Evolutionary conservation across 1,139 yeast genomes (phyloP), one percentile per base, ranked within the genome.

Genomic region (Nakaseomyces bracarensis): DNA sequence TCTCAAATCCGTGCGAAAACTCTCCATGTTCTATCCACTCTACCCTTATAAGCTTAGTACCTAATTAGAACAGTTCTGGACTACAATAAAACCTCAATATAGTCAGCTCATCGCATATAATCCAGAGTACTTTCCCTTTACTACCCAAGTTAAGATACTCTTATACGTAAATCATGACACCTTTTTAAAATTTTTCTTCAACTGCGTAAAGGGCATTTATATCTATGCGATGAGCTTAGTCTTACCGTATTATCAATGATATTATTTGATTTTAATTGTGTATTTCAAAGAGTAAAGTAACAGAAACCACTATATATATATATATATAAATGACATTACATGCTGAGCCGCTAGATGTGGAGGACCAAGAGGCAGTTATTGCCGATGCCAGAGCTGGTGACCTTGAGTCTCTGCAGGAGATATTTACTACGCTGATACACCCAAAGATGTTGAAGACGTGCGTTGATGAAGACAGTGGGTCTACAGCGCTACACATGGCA

Each of bases 401-500:
- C 52, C 60, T 86, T 39, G 93, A 80, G 36, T 74, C 82, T 0
- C 66, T 91, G 44, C 69, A 74, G 52, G 83, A 74, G 50, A 76
- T 84, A 38, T 82, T 89, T 55, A 67, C 71, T 16, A 80, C 77
- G 49, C 69, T 81, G 39, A 74, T 76, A n/a, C 71, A 77, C 3
- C 63, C 66, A 1, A 62, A 70, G 10, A 61, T 82, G 38, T 51
- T 71, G 36, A 61, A 63, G 3, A 77, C 80, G 45, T 58, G 63
- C 43, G 39, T 41, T 25, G 75, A 73, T 53, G 80, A 79, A 38
- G 69, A 64, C 40, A 73, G 87, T 1, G 64, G 72, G 41, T 75
- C 83, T 43, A 85, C 96, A 0, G 82, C 95, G 10, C 66, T 91
- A 41, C 98, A 91, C 59, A 84, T 85, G 87, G 96, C 97, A 1